Conservation (phyloP, 1,139 yeast species). For the Wickerhamomyces sp. region DNA sequence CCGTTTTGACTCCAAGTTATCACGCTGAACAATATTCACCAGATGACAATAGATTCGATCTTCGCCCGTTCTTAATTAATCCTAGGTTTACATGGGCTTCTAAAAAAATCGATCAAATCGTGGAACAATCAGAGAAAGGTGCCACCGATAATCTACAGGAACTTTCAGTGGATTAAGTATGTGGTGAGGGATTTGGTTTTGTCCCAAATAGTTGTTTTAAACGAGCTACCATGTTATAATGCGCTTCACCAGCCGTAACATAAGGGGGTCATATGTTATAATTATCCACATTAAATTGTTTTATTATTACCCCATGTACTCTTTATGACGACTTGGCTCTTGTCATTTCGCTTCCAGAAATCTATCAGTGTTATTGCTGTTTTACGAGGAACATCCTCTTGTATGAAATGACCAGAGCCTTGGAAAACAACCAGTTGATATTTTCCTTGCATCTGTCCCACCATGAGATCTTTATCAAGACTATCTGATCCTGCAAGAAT, state of each 20-base stretch:
- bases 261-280: no score
- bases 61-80: constrained; percentile 87
- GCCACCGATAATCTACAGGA: constrained; percentile 28
- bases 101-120: constrained; percentile 77
- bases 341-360: constrained; percentile 48
- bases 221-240: no score
- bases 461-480: constrained; percentile 74
- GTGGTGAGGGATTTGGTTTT: no score
- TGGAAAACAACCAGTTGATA: constrained; percentile 83
- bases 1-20: constrained; percentile 92
- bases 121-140: constrained; percentile 43
- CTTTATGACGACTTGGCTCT: constrained; percentile 28
- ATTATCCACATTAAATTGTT: no score
- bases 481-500: constrained; percentile 89
- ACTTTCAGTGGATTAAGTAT: constrained; percentile 37
- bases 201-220: no score
- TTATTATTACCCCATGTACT: constrained; percentile 31
- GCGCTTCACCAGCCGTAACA: no score
- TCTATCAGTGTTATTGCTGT: constrained; percentile 55
- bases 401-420: constrained; percentile 85
- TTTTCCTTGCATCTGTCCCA: constrained; percentile 97
- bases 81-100: constrained; percentile 93
- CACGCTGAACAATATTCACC: constrained; percentile 98
- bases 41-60: constrained; percentile 92
- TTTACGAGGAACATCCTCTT: constrained; percentile 78